These are phyloP conservation scores for Ehretia macrophylla DNA, from an alignment of 257 asterid genomes.

Conservation along the genomic window DNA sequence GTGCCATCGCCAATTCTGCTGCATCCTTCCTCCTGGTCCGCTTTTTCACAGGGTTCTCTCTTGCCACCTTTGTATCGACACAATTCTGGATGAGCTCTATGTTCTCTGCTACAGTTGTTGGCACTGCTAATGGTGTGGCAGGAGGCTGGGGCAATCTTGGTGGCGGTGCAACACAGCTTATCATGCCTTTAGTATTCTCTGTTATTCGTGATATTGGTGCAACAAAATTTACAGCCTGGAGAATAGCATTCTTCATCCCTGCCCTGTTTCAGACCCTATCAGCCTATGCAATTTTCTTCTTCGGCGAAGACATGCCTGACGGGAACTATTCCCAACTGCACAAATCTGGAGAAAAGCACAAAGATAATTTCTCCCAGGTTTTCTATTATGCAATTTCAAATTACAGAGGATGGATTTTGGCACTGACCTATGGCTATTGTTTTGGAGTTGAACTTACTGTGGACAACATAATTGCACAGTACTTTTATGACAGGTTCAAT, in stretches of 20 bases:
- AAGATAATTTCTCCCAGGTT: slow-evolving; percentile 41
- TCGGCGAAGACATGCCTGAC: slow-evolving; percentile 82
- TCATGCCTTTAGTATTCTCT: slow-evolving; percentile 67
- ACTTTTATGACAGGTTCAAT: slow-evolving; percentile 68
- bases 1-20: slow-evolving; percentile 38
- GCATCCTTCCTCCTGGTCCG: slow-evolving; percentile 52
- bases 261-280: slow-evolving; percentile 61
- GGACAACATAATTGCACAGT: slow-evolving; percentile 82
- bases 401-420: slow-evolving; percentile 80
- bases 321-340: slow-evolving; percentile 64
- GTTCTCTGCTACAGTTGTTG: slow-evolving; percentile 57
- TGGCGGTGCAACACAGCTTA: slow-evolving; percentile 81
- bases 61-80: slow-evolving; percentile 80
- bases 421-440: slow-evolving; percentile 77
- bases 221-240: slow-evolving; percentile 64
- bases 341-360: slow-evolving; percentile 64
- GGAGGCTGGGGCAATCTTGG: slow-evolving; percentile 99
- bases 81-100: slow-evolving; percentile 96
- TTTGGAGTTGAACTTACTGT: slow-evolving; percentile 79
- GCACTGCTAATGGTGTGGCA: slow-evolving; percentile 73
- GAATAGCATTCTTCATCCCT: slow-evolving; percentile 72
- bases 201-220: slow-evolving; percentile 47
- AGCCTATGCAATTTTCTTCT: slow-evolving; percentile 60
- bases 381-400: slow-evolving; percentile 39
- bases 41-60: slow-evolving; percentile 72